Base-by-base conservation (phyloP, 495 filamentous ascomycete genomes). In the Jackrogersella multiformis region DNA sequence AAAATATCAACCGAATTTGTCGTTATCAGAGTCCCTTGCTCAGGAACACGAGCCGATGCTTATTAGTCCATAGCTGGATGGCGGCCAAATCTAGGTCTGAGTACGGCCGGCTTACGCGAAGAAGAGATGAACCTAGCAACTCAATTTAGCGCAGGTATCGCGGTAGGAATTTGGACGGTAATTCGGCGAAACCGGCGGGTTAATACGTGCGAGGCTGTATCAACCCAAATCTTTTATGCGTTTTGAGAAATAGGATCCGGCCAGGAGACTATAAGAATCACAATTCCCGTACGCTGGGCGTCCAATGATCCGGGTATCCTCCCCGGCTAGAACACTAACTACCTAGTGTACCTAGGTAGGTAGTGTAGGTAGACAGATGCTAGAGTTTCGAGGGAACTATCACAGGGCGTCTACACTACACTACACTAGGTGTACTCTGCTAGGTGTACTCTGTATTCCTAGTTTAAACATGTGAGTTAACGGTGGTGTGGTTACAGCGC, bases 131-230 rank as follows among this genome's bases (percentile, higher is more conserved):
- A 65, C 56, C 67, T 56, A 38, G 61, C 57, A 56, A 24, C 36
- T 70, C 61, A 61, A 70, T 65, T 65, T 65, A 70, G 67, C 56
- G 56, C 49, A 61, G 45, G 45, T 46, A 48, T 70, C 51, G 67
- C 44, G 34, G 44, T 45, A 60, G 39, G 61, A 65, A 38, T 42
- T 69, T 64, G 26, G 16, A 58, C 6, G 20, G 42, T 65, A 61
- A 70, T 70, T 70, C 67, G 67, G 67, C 67, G 67, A 70, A 62
- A 70, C 57, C 61, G 46, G 67, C 67, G 61, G 61, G 53, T 57
- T 70, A 65, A 65, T 70, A 65, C 65, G 61, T 70, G 56, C 67
- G 67, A 70, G 67, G 67, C 67, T 70, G 67, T 70, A 65, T 62
- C 56, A 53, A 65, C 38, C 61, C 56, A 61, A 64, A 57, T 42